Base-by-base conservation (phyloP, 2,329 filamentous ascomycete genomes). In the Neophaeococcomyces aloes region DNA sequence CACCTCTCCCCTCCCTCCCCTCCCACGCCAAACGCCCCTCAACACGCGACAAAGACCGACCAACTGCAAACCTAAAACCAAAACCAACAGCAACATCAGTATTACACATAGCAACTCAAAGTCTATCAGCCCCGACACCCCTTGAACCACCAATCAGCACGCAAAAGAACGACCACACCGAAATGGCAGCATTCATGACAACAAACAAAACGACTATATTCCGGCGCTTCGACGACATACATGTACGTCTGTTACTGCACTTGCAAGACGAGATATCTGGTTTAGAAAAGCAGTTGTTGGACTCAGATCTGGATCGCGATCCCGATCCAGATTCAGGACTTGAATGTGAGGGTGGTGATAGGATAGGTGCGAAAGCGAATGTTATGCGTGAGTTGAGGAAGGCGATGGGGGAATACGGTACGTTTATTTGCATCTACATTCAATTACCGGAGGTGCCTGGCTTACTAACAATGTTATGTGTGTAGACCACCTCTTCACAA, bases 241-340 rank as follows among this genome's bases (percentile, higher is more conserved):
- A 61, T 32, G 46, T 49, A 5, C 48, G 61, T 25, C 45, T 62
- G 10, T 47, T 57, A 1, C 49, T 65, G 4, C 50, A 51, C 1
- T 50, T 64, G 2, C 62, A 66, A 46, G 61, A 65, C 27, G 49
- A 61, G 33, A 48, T 65, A 1, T 52, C 51, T 0, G 48, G 40
- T 0, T 37, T 65, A 0, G 62, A 65, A 45, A 43, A 59, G 6
- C 38, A 58, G 8, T 50, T 65, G 0, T n/a, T 45, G 0, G 37
- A 49, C 5, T 17, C 63, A 2, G 61, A 65, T 38, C 47, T 23
- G 25, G 29, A 45, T 2, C 44, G 34, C 10, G 21, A 44, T 11
- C 29, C 10, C 14, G 13, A 23, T 33, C 38, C 49, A 2, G 53
- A 55, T 25, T n/a, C n/a, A n/a, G n/a, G n/a, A n/a, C n/a, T n/a